Conservation (phyloP, 2,329 filamentous ascomycete species). For the Paraconiothyrium sp. region DNA sequence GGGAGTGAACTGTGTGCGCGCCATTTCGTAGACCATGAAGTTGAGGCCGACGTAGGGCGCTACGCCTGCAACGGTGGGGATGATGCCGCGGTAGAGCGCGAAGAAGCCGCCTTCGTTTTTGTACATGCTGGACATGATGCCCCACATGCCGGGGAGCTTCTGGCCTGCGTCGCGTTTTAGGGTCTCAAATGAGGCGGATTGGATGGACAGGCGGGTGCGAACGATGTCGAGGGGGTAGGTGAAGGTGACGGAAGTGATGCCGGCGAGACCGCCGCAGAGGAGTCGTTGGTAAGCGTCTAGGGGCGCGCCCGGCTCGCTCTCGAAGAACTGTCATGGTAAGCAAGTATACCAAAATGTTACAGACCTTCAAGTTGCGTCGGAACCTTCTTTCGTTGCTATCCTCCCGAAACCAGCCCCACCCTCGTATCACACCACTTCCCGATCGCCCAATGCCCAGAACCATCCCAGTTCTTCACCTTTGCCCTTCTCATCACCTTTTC, state of each 20-base stretch:
- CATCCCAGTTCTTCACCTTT: neutral
- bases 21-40: constrained; percentile 97
- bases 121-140: constrained; percentile 84
- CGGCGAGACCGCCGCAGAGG: constrained; percentile 88
- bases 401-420: neutral
- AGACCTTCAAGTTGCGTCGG: too few species aligned
- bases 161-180: constrained; percentile 60
- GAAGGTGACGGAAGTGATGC: constrained; percentile 92
- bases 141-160: constrained; percentile 91
- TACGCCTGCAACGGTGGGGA: constrained; percentile 93
- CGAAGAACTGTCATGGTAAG: constrained; percentile 70
- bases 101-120: constrained; percentile 84
- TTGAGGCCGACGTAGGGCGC: constrained; percentile 97
- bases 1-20: constrained; percentile 82
- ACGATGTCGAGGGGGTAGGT: constrained; percentile 99
- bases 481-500: neutral
- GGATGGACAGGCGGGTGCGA: constrained; percentile 92
- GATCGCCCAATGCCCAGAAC: neutral
- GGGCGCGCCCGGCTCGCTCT: constrained; percentile 76
- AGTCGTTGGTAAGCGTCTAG: constrained; percentile 79
- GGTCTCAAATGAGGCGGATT: constrained; percentile 91
- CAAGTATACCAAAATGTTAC: neutral
- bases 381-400: neutral
- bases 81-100: constrained; percentile 92
- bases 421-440: neutral